Evolutionary conservation across 192 early-diverging fungal species (phyloP).

Genomic region (Backusella westeae): DNA sequence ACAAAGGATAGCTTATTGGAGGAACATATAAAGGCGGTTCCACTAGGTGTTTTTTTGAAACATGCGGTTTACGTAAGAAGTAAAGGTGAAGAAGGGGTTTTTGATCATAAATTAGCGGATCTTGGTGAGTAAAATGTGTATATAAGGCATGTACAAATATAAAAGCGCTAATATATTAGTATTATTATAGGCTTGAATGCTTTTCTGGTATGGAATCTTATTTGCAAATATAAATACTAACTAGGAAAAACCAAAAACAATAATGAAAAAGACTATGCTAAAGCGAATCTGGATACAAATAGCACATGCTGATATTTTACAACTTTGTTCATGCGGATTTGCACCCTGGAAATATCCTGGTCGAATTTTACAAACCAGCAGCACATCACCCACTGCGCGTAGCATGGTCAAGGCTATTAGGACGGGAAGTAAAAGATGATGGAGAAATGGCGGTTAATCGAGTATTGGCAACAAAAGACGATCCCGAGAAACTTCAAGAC

Average conservation of each 20-base stretch:
- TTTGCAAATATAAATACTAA: neutral
- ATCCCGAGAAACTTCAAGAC: slow-evolving; percentile 40
- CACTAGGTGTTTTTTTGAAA: slow-evolving; percentile 71
- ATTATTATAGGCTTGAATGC: slow-evolving; percentile 53
- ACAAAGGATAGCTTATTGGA: slow-evolving; percentile 78
- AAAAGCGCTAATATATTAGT: neutral
- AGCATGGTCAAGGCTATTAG: slow-evolving; percentile 27
- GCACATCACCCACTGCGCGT: slow-evolving; percentile 50
- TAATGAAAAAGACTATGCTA: neutral
- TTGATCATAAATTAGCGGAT: slow-evolving; percentile 75
- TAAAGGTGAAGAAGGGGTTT: slow-evolving; percentile 47
- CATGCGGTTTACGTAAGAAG: slow-evolving; percentile 24
- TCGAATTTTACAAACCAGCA: slow-evolving; percentile 71
- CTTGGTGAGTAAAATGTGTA: slow-evolving; percentile 51
- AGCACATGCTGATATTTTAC: slow-evolving; percentile 91
- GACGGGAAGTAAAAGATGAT: slow-evolving; percentile 32
- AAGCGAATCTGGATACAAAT: neutral
- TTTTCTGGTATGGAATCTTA: slow-evolving; percentile 51
- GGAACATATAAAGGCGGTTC: slow-evolving; percentile 76
- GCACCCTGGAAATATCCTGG: slow-evolving; percentile 93
- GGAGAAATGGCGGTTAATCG: slow-evolving; percentile 40
- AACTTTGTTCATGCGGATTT: slow-evolving; percentile 95
- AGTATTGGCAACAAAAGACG: slow-evolving; percentile 30
- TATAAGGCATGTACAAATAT: neutral
- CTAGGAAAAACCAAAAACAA: neutral